Evolutionary conservation across 2,329 filamentous ascomycete species (phyloP).

Genomic region (Fusarium drepaniforme): DNA sequence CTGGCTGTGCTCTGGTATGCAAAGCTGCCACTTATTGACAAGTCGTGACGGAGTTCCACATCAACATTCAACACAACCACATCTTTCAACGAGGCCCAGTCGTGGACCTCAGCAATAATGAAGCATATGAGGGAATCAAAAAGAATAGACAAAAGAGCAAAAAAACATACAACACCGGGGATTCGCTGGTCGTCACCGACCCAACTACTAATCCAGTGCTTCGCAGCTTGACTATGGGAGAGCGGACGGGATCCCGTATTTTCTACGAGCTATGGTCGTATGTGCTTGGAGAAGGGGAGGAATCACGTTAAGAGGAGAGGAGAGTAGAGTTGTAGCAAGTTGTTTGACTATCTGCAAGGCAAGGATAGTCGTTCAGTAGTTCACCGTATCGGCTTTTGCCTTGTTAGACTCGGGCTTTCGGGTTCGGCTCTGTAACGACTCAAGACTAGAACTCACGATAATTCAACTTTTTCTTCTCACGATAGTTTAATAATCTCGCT

Average conservation of each 20-base stretch:
- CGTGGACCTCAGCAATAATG: neutral
- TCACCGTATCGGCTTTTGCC: neutral
- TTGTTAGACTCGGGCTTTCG: neutral
- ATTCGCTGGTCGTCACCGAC: constrained; percentile 13
- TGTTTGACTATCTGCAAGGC: neutral
- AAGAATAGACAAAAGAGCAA: neutral
- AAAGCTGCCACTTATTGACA: neutral
- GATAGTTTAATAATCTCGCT: neutral
- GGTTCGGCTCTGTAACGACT: neutral
- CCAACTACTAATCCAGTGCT: constrained; percentile 8
- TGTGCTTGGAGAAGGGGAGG: neutral
- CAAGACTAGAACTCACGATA: neutral
- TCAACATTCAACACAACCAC: neutral
- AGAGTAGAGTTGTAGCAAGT: neutral
- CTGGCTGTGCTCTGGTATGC: neutral
- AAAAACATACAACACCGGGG: constrained; percentile 13
- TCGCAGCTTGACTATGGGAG: constrained; percentile 8
- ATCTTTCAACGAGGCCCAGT: neutral
- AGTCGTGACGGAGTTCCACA: neutral
- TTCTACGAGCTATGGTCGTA: constrained; percentile 13
- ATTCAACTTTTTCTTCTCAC: neutral
- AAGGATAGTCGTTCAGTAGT: neutral
- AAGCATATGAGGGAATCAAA: neutral
- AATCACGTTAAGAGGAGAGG: neutral
- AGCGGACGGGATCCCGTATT: constrained; percentile 10